Evolutionary conservation across 768 basidiomycete species (phyloP).

Genomic region (Mycena venus): DNA sequence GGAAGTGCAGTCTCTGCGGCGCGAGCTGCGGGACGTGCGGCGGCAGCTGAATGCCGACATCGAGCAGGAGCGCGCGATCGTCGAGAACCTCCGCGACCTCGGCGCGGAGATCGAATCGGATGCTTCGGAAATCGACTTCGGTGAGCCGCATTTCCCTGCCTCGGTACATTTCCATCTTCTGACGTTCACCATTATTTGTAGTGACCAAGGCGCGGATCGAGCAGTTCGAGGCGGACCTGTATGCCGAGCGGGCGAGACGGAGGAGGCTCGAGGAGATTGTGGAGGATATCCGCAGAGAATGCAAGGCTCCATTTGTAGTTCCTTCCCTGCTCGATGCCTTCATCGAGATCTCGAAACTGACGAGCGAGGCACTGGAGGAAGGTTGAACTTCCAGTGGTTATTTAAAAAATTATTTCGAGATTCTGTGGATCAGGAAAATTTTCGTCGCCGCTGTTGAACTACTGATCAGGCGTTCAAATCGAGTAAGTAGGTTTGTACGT

Average conservation of each 20-base stretch:
- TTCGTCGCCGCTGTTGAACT: no score
- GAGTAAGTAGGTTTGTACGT: neutral
- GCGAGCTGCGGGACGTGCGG: conserved; percentile 45
- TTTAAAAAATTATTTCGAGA: no score
- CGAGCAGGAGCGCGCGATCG: conserved; percentile 38
- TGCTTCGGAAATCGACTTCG: neutral
- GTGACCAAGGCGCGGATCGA: conserved; percentile 24
- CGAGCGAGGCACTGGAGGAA: conserved; percentile 27
- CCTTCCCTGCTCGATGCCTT: conserved; percentile 54
- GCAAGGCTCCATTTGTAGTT: conserved; percentile 50
- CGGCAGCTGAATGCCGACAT: conserved; percentile 37
- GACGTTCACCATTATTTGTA: neutral
- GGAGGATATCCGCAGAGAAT: conserved; percentile 50
- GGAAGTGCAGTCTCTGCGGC: conserved; percentile 27
- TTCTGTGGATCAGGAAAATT: no score
- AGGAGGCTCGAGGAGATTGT: conserved; percentile 44
- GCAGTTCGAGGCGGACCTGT: conserved; percentile 22
- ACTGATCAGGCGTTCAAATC: neutral
- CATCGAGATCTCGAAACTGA: conserved; percentile 48
- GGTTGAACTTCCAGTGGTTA: neutral
- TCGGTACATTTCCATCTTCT: neutral
- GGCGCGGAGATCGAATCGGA: neutral
- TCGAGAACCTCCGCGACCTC: conserved; percentile 35
- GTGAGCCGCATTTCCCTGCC: neutral
- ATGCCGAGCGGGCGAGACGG: conserved; percentile 25